Evolutionary conservation across 208 protist genomes (phyloP), one percentile per base, ranked within the genome.

Genomic region (Acanthamoeba lenticulata): DNA sequence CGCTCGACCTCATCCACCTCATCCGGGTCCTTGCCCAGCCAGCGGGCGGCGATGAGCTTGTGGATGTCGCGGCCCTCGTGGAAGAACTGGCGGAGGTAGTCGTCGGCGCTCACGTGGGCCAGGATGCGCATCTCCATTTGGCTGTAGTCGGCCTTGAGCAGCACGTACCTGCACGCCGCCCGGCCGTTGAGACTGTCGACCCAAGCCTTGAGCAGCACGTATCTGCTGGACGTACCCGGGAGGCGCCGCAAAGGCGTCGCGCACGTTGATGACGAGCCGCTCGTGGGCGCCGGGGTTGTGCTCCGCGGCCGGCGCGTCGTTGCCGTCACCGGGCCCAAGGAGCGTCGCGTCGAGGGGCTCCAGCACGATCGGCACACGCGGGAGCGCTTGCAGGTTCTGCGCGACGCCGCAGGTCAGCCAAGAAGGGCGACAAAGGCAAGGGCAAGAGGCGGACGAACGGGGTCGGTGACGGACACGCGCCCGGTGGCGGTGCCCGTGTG

Each of bases 61-160:
- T 67, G 49, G 32, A 93, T 93, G 47, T 93, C 90, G 27, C 49
- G 42, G 4, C 90, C 90, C 24, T 83, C 67, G 11, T 60, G 90
- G 49, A 93, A 83, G 49, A 93, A 93, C 36, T 83, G 65, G 62
- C 60, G 38, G 34, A 93, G 45, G 67, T 32, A 57, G n/a, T 77
- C 60, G 45, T 93, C 90, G 13, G 17, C 6, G 47, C 90, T 83
- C 19, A 74, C 44, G 67, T 93, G 90, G 21, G 90, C 90, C 32
- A 93, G 67, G 38, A 93, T 93, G 65, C 90, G 57, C 90, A 93
- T 93, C 32, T 93, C 90, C 90, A 93, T 74, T 32, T 93, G 90
- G 36, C 65, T 83, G 36, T 93, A 93, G 45, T 93, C 90, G 21
- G 90, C 90, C 44, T 49, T 65, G 34, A 93, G 36, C 15, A 93